A percentile compares a stretch with the other conserved stretches of the same genome.
These are phyloP conservation scores for Elsinoe arachidis DNA, from an alignment of 2,329 filamentous ascomycete genomes.

Conservation along the genomic window DNA sequence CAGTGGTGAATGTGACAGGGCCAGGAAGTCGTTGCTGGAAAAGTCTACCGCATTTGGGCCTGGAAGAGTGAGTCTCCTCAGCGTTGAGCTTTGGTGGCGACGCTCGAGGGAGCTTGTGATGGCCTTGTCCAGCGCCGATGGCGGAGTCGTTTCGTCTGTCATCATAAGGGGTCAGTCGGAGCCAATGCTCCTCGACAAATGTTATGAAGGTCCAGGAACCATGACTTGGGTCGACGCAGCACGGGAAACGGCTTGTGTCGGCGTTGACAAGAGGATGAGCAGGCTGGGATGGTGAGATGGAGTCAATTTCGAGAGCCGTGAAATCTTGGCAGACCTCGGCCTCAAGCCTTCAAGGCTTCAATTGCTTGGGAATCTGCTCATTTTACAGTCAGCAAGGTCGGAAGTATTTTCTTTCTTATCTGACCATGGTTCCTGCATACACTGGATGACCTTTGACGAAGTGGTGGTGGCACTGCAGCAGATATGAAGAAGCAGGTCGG, in stretches of 20 bases:
- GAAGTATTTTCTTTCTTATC: not conserved
- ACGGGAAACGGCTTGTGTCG: not conserved
- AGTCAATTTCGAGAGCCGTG: not conserved
- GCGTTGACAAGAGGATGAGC: not conserved
- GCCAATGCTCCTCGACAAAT: not conserved
- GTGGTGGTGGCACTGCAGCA: constrained; percentile 26
- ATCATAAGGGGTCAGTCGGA: not conserved
- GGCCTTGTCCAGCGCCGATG: constrained; percentile 17
- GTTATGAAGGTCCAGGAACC: not conserved
- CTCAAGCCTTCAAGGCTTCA: constrained; percentile 6
- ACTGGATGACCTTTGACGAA: not conserved
- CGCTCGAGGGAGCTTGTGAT: constrained; percentile 28
- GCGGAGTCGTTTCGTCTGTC: not conserved
- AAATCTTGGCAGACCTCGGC: constrained; percentile 11
- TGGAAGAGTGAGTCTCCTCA: constrained; percentile 40
- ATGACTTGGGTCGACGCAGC: not conserved
- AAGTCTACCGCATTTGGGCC: constrained; percentile 44
- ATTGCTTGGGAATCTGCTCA: constrained; percentile 6
- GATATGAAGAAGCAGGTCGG: constrained; percentile 37
- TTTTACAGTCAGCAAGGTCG: not conserved
- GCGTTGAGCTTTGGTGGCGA: constrained; percentile 36
- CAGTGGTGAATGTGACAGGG: constrained; percentile 41
- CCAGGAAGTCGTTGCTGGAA: constrained; percentile 59
- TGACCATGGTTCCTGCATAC: not conserved
- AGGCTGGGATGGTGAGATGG: not conserved